Conservation (phyloP, 345 rosid species). For the Bruguiera parviflora region DNA sequence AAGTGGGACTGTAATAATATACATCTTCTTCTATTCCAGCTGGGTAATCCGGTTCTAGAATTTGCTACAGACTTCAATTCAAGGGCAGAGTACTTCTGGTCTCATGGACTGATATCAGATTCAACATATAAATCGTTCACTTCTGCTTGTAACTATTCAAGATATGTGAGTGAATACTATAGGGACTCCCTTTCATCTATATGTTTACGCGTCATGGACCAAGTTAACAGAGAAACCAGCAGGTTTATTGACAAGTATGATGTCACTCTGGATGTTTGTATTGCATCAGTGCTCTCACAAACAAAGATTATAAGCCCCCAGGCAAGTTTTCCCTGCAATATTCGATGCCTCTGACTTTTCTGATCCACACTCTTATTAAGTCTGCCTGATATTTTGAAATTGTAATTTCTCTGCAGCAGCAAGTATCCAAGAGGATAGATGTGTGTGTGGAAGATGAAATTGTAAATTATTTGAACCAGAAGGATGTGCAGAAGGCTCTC, state of each 20-base stretch:
- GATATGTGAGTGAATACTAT: slow-evolving; percentile 84
- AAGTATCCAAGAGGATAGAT: slow-evolving; percentile 42
- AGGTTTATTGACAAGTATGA: slow-evolving; percentile 88
- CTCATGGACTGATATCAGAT: slow-evolving; percentile 93
- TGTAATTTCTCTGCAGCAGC: slow-evolving; percentile 4
- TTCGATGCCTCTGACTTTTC: background rate
- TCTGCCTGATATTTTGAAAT: background rate
- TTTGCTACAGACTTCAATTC: slow-evolving; percentile 88
- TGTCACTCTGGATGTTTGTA: slow-evolving; percentile 88
- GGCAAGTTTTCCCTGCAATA: slow-evolving; percentile 33
- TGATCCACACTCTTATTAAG: background rate
- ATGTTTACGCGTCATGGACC: slow-evolving; percentile 74
- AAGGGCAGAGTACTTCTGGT: slow-evolving; percentile 95
- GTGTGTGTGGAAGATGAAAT: slow-evolving; percentile 97
- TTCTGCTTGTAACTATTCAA: slow-evolving; percentile 79
- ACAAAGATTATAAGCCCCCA: slow-evolving; percentile 73
- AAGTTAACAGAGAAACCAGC: slow-evolving; percentile 75
- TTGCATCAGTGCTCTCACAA: slow-evolving; percentile 77
- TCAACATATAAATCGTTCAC: slow-evolving; percentile 82
- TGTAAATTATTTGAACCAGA: slow-evolving; percentile 68
- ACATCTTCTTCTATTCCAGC: slow-evolving; percentile 36
- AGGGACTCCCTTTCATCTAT: slow-evolving; percentile 66
- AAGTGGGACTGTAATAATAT: background rate
- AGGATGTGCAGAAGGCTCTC: slow-evolving; percentile 83
- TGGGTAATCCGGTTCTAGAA: slow-evolving; percentile 91